Evolutionary conservation across 2,329 filamentous ascomycete species (phyloP).

Genomic region (Talaromyces sp.): DNA sequence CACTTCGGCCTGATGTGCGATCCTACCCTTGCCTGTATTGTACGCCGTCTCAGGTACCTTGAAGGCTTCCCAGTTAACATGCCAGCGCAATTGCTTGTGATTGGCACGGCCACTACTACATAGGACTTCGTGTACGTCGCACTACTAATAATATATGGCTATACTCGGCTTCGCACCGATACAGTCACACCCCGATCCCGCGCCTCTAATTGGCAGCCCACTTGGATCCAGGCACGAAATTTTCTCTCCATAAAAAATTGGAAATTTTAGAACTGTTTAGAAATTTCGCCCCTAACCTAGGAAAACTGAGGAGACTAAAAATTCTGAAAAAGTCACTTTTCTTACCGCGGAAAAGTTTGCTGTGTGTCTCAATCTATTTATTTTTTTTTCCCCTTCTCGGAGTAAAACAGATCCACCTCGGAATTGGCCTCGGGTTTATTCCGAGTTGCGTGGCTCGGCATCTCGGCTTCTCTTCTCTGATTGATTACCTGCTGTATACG

Average conservation of each 20-base stretch:
- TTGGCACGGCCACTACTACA: background rate
- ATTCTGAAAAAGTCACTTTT: background rate
- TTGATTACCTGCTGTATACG: background rate
- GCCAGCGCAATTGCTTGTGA: too few relatives aligned
- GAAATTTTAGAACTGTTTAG: background rate
- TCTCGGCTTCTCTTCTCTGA: background rate
- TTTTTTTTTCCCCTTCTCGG: background rate
- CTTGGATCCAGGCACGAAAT: background rate
- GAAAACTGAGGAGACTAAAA: background rate
- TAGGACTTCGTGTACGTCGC: too few relatives aligned
- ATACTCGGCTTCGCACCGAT: background rate
- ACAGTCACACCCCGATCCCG: background rate
- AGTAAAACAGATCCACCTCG: background rate
- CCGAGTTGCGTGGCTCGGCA: background rate
- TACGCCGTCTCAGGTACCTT: too few relatives aligned
- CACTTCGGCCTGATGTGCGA: background rate
- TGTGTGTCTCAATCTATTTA: background rate
- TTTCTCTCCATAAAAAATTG: background rate
- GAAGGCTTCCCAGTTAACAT: too few relatives aligned
- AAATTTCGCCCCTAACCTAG: background rate
- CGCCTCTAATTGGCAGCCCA: background rate
- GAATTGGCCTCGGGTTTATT: background rate
- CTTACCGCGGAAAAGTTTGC: background rate
- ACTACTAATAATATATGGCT: too few relatives aligned
- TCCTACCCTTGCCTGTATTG: too few relatives aligned